These are phyloP conservation scores for Umbellularia californica DNA, from an alignment of 164 flowering plant genomes.

Conservation along the genomic window DNA sequence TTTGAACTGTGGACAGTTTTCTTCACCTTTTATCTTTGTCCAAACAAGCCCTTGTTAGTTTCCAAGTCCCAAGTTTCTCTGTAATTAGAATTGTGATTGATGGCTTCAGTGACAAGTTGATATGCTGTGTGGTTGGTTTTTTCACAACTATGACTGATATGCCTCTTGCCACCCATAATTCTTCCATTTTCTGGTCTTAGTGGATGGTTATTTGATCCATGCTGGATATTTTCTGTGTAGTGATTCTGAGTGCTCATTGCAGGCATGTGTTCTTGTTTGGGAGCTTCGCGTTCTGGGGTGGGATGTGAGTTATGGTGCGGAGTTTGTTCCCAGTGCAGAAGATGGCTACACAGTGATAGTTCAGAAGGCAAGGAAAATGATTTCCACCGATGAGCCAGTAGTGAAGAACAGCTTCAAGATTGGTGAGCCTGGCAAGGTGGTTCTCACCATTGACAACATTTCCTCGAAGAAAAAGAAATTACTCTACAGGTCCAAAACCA, in stretches of 20 bases:
- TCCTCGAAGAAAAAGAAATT: constrained; percentile 90
- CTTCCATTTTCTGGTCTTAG: too few species aligned
- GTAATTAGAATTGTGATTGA: too few species aligned
- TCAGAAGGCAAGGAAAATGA: constrained; percentile 56
- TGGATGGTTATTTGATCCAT: not conserved
- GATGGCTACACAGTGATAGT: constrained; percentile 72
- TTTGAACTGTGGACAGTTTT: too few species aligned
- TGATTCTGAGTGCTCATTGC: constrained; percentile 10
- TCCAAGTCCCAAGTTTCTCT: too few species aligned
- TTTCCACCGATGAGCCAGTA: constrained; percentile 53
- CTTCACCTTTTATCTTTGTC: too few species aligned
- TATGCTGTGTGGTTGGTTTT: not conserved
- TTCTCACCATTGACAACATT: constrained; percentile 70
- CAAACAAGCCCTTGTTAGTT: too few species aligned
- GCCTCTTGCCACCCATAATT: not conserved
- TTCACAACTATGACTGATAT: too few species aligned
- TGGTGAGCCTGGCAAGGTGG: constrained; percentile 68
- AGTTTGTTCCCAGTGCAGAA: constrained; percentile 62
- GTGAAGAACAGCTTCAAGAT: constrained; percentile 56
- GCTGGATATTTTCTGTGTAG: not conserved
- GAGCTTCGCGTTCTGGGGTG: constrained; percentile 76
- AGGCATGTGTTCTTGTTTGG: constrained; percentile 59
- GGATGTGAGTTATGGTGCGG: constrained; percentile 76
- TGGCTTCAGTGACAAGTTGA: too few species aligned
- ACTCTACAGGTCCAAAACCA: constrained; percentile 75